Evolutionary conservation across 2,329 filamentous ascomycete species (phyloP), one percentile per base, ranked within the genome.

Genomic region (Colletotrichum australisinense): DNA sequence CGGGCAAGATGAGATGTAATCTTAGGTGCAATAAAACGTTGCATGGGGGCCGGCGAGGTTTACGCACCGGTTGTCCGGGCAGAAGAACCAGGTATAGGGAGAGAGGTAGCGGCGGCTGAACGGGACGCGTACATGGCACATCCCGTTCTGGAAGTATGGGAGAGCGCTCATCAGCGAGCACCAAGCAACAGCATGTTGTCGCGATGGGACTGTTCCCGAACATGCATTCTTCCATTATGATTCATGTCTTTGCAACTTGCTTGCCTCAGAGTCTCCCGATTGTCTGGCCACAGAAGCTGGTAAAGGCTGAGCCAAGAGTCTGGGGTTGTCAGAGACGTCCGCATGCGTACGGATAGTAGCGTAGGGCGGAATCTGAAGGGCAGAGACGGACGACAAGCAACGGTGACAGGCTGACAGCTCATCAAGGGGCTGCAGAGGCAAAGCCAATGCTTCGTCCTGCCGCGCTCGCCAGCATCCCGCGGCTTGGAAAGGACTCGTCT

Each of bases 1-100:
- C 70, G 58, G 56, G 26, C 59, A 56, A 73, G 71, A 71, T 57
- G 71, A 73, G 67, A 62, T 22, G 60, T 57, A 73, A 73, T 73
- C 58, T 73, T 57, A 73, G 59, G 35, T 9, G 70, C 70, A 73
- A 73, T 69, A 63, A 69, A 71, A 71, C 71, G 56, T 28, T 22
- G 62, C 71, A 71, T 73, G 71, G 71, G 70, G 38, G 67, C 46
- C n/a, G 42, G 60, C 55, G 59, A 69, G 59, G 65, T 60, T 35
- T 73, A 59, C 66, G 66, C 38, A 52, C 32, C 32, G 60, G 32
- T 55, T 67, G 69, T 67, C 63, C 46, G 35, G 56, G 46, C 63
- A 71, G 49, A 67, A 22, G 26, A 56, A 32, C 55, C 42, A 59
- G 19, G 42, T 35, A 28, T 63, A 26, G 46, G 56, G 56, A 56